Base-by-base conservation (phyloP, 495 filamentous ascomycete species). In the Apodospora peruviana region DNA sequence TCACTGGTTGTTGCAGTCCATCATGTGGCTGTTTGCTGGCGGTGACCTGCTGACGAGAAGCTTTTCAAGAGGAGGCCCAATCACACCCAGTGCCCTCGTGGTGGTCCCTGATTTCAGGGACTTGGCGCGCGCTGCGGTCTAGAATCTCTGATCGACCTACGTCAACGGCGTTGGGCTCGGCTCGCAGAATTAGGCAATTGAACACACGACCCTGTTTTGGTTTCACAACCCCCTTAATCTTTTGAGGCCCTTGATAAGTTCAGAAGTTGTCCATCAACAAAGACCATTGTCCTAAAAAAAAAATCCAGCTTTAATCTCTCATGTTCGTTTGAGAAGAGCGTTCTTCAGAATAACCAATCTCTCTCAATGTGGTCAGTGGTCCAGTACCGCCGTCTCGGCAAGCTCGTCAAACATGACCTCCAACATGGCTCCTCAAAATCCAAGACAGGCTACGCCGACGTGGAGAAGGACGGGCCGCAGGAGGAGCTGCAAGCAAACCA, bases 361-460 rank as follows among this genome's bases (percentile, higher is more conserved):
- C 16, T 40, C 32, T 20, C 45, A 14, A 52, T 52, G 50, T 52
- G 50, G 50, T 52, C 50, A 4, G 7, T 52, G 11, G 24, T 50
- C 5, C 47, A 54, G 40, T 43, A 41, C 9, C 51, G 46, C 18
- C 51, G 41, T 1, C 40, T 54, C 11, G 46, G 36, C 14, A 54
- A 37, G 42, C 39, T 32, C 12, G 46, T 37, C 17, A n/a, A 46
- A 18, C 19, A 49, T 14, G 38, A 45, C 27, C 12, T 32, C 12
- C 5, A 12, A 32, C 27, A 32, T 12, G 27, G 27, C 27, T 32
- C 27, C 27, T 5, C 5, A 5, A 5, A 32, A 12, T 12, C 27
- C 27, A 12, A 5, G 12, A 12, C 27, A 32, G 27, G 27, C 5
- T 32, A 12, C 27, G 12, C 12, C 27, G n/a, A 32, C 12, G 7